phyloP scores from a whole-genome alignment of 768 basidiomycete genomes.

The Auricularia sp. region DNA sequence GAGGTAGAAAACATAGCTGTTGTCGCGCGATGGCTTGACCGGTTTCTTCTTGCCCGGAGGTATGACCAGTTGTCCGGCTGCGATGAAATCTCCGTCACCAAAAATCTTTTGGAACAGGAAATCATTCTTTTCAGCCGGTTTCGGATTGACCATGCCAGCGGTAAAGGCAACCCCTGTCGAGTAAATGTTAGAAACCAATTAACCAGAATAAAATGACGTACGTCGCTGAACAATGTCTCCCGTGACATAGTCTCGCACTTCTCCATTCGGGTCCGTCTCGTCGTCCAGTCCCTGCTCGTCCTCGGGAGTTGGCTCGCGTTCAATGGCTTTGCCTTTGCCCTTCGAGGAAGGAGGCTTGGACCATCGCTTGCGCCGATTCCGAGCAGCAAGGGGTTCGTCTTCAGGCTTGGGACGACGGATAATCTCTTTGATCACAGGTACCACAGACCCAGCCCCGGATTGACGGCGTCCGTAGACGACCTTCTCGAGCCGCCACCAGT shows the following conservation, averaged over 20 bases:
- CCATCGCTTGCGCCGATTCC: constrained; percentile 23
- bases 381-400: constrained; percentile 36
- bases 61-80: constrained; percentile 78
- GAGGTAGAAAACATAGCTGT: constrained; percentile 84
- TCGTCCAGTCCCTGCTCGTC: constrained; percentile 75
- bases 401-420: constrained; percentile 45
- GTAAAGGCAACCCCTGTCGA: constrained; percentile 70
- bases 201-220: constrained; percentile 30
- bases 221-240: constrained; percentile 58
- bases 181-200: neutral
- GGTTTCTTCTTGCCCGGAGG: constrained; percentile 76
- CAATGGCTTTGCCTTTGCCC: neutral
- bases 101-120: constrained; percentile 92
- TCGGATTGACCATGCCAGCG: constrained; percentile 52
- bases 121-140: constrained; percentile 45
- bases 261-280: constrained; percentile 52
- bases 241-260: constrained; percentile 58
- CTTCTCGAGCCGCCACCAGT: constrained; percentile 90
- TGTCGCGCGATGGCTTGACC: constrained; percentile 83
- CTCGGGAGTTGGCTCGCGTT: neutral
- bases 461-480: constrained; percentile 64
- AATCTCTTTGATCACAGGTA: constrained; percentile 21
- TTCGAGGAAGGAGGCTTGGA: constrained; percentile 12
- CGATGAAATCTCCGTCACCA: constrained; percentile 83
- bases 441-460: constrained; percentile 38